Conservation (phyloP, 208 protist genomes). For the Crithidia bombi region DNA sequence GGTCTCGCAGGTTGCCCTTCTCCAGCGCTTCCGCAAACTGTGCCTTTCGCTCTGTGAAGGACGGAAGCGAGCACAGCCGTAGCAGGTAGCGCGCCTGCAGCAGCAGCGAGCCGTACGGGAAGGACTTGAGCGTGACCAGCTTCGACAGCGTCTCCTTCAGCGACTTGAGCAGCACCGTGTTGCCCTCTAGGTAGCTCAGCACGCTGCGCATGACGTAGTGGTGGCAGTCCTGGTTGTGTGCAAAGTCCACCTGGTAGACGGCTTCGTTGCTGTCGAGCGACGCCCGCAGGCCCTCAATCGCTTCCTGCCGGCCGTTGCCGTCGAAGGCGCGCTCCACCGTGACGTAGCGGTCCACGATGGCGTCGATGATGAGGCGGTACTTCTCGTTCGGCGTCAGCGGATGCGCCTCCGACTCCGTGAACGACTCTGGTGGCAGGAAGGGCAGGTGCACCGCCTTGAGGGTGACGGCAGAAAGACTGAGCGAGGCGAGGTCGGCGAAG, state of each 20-base stretch:
- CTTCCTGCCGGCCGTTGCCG: constrained; percentile 63
- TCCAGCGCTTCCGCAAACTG: constrained; percentile 64
- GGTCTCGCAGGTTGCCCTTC: constrained; percentile 45
- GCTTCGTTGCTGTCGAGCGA: constrained; percentile 37
- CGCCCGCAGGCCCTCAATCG: constrained; percentile 69
- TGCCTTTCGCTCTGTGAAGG: constrained; percentile 77
- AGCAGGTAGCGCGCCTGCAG: constrained; percentile 77
- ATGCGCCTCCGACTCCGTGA: constrained; percentile 13
- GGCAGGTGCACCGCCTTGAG: constrained; percentile 53
- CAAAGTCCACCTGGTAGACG: constrained; percentile 73
- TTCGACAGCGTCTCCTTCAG: constrained; percentile 52
- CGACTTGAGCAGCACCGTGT: constrained; percentile 67
- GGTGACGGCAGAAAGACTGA: constrained; percentile 70
- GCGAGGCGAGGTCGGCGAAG: constrained; percentile 68
- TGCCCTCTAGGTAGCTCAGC: constrained; percentile 59
- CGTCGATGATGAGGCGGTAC: constrained; percentile 52
- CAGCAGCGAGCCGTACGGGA: constrained; percentile 61
- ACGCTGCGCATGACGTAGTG: constrained; percentile 67
- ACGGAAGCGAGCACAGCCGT: constrained; percentile 71
- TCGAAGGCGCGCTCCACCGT: constrained; percentile 72
- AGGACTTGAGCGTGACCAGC: constrained; percentile 59
- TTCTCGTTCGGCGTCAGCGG: constrained; percentile 66
- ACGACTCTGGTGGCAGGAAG: constrained; percentile 39
- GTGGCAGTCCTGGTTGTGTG: constrained; percentile 77
- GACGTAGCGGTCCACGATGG: constrained; percentile 79